Evolutionary conservation across 148 eudicot species (phyloP), one percentile per base, ranked within the genome.

Genomic region (Pharnaceum exiguum): DNA sequence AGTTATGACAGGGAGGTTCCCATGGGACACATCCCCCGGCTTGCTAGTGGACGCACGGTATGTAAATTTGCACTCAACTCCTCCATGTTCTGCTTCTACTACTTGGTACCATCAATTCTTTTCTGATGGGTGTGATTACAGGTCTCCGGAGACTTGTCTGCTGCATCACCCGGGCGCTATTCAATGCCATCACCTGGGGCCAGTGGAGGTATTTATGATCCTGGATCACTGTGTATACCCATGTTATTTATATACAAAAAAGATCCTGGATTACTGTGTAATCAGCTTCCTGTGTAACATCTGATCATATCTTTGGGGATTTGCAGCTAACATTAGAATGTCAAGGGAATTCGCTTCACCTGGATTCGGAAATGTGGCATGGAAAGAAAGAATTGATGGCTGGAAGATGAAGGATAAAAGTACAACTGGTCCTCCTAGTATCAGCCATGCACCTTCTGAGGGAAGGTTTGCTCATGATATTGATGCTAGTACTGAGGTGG

Each of bases 401-500:
- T 76, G 80, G 80, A 71, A 71, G 51, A 63, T 76, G 71, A 76
- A 67, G 43, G 76, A 76, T 46, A 76, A 71, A 43, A 76, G 71
- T 50, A 76, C 65, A 40, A 67, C 65, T 11, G 76, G 73, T 51
- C 61, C 76, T 47, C 76, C 76, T 52, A 76, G 80, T 48, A 39
- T 76, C 32, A 76, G 80, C 49, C 80, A 67, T 32, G 70, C 80
- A 47, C 80, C 80, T 76, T 76, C 80, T 48, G 80, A 76, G 48
- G 76, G 80, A 66, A 57, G 80, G 54, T 71, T 60, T 63, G 72
- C 46, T 15, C 39, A 51, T 67, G 80, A 76, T 35, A 71, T 76
- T 47, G 80, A 76, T 48, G 80, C 76, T 48, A 71, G 80, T 43
- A 76, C 76, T 53, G 80, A 76, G 37, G 67, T 71, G 51, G 66